Evolutionary conservation across 805 yeast species (phyloP), one percentile per base, ranked within the genome.

Genomic region (Brettanomyces naardenensis): DNA sequence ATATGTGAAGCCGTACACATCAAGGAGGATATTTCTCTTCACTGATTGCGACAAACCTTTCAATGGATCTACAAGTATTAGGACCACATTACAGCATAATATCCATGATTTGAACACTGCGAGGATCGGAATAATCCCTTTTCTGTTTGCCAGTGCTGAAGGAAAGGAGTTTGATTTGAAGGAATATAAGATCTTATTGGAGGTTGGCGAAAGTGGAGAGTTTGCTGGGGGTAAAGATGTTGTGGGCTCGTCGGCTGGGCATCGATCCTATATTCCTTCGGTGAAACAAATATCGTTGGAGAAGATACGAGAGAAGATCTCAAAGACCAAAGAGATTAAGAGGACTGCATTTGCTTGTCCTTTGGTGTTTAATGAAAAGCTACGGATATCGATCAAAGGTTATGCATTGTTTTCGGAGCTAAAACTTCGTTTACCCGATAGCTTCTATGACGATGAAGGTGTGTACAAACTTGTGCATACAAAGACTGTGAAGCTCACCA

Each of bases 31-130:
- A 3, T 71, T 86, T 45, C 61, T 87, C 52, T 74, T 88, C 50
- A 85, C 95, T 0, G 82, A 80, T 52, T 77, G 80, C 53, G 92
- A 82, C 46, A 59, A 58, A 33, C 97, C 96, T 0, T 70, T 61
- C 44, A 64, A 65, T 37, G 61, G 62, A 6, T 48, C 62, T 6
- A 63, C 68, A 13, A 40, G 49, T 2, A 59, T 65, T 3, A 69
- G 69, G 47, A 65, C 64, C 33, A 61, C 73, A 5, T 61, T 85
- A 19, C 69, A 79, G 45, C 72, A 71, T 15, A 63, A 78, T 4
- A 66, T 81, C 11, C 68, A 69, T 28, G 92, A 83, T 54, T 66
- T 78, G 39, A 71, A 73, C 39, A 74, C 75, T 37, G 62, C 66
- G 14, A 61, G 58, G 29, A 75, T 81, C 26, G 62, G 60, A 14